Base-by-base conservation (phyloP, 163 green algal species). In the Chloromonas sp. region DNA sequence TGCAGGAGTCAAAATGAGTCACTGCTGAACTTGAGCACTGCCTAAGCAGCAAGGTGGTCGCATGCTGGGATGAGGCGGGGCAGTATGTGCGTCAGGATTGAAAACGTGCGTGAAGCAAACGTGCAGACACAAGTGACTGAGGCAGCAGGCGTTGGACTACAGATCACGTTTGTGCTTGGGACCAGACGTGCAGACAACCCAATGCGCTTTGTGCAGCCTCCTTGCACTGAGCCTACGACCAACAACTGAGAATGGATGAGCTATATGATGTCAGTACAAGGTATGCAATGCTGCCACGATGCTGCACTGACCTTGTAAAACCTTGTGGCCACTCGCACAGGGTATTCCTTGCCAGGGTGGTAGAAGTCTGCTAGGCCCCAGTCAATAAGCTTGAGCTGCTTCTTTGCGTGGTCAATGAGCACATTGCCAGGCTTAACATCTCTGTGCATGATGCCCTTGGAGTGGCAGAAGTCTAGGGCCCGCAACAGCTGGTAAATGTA, bases 341-440 rank as follows among this genome's bases (percentile, higher is more conserved):
- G 95, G 89, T 97, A 97, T 88, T 96, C 93, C 84, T 96, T 96
- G 86, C 89, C 88, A 14, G 94, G 93, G 85, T 96, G 93, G 88
- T 98, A 97, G 70, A 97, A 98, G 84, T 98, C 94, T 59, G 94
- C 94, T 1, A 98, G 90, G 58, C 94, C 94, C 94, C 94, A 98
- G 91, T 98, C 95, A 62, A 97, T 97, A 77, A 98, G 93, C 60
- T 92, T 88, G 57, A 98, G 89, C 89, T 96, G 81, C 2, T 91
- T 86, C 86, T 92, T 92, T 71, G 89, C 84, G 88, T 98, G 95
- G 88, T 98, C 95, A 84, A 98, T 96, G 82, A 98, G 85, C 81
- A 94, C 87, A 82, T 94, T 94, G 80, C 89, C 89, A 58, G 89
- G 79, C 79, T 74, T 74, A 11, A 74, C 66, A 11, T 74, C 66